Evolutionary conservation across 345 rosid species (phyloP).

Genomic region (Hibiscus syriacus): DNA sequence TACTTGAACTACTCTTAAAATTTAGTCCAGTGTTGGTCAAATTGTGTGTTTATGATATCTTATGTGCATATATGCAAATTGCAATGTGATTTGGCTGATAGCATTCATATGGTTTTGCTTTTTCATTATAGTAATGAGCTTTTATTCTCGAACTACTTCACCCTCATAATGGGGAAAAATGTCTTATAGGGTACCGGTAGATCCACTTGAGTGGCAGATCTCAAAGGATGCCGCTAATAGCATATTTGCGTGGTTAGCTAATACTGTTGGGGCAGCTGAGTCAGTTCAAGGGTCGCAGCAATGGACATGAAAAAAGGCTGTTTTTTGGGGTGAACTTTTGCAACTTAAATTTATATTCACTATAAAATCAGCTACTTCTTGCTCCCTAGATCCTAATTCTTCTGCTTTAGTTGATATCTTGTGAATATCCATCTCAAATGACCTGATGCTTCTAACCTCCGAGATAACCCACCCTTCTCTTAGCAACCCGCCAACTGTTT

Average conservation of each 20-base stretch:
- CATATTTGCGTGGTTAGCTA: too few species aligned
- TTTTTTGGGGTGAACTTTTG: too few species aligned
- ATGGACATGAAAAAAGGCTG: too few species aligned
- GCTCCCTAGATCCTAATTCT: neutral
- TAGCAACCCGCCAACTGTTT: neutral
- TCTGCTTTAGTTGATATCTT: neutral
- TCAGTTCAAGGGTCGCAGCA: too few species aligned
- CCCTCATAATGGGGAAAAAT: neutral
- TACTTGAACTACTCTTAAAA: neutral
- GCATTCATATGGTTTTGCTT: too few species aligned
- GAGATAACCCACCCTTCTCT: too few species aligned
- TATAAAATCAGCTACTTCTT: neutral
- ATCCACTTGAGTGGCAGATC: constrained; percentile 96
- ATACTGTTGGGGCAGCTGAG: too few species aligned
- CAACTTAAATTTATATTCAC: neutral
- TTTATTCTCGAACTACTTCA: neutral
- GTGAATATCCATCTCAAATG: neutral
- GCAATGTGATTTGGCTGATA: neutral
- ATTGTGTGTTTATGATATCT: neutral
- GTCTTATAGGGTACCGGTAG: constrained; percentile 73
- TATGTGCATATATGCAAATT: neutral
- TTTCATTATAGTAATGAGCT: neutral
- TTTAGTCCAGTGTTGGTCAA: neutral
- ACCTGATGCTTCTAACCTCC: neutral
- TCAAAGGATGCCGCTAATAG: too few species aligned